These are phyloP conservation scores for Colletotrichum lentis DNA, from an alignment of 2,329 filamentous ascomycete species.

Conservation along the genomic window DNA sequence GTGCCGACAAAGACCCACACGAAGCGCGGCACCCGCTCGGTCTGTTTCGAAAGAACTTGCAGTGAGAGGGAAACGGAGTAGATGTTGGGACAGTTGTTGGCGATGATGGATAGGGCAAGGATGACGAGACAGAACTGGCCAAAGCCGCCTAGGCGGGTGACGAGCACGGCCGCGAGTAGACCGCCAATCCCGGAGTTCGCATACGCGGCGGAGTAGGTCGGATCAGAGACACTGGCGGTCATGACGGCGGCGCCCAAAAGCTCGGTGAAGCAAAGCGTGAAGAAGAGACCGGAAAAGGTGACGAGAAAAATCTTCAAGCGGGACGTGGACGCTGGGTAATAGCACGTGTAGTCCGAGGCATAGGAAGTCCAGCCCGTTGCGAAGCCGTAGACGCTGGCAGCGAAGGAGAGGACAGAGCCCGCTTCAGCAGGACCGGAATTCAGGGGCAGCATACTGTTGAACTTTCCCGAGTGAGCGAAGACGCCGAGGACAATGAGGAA, in stretches of 20 bases:
- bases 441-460: constrained; percentile 66
- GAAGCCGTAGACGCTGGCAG: constrained; percentile 72
- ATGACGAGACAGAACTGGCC: constrained; percentile 76
- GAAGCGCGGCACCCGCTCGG: constrained; percentile 71
- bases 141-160: constrained; percentile 70
- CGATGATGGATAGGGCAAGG: constrained; percentile 71
- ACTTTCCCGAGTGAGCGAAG: constrained; percentile 73
- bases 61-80: constrained; percentile 75
- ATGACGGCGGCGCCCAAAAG: constrained; percentile 76
- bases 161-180: constrained; percentile 70
- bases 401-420: constrained; percentile 70
- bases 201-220: constrained; percentile 60
- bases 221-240: constrained; percentile 62
- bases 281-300: constrained; percentile 73
- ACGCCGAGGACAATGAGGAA: constrained; percentile 75
- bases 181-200: constrained; percentile 64
- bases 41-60: constrained; percentile 68
- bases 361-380: constrained; percentile 78
- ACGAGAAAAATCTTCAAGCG: constrained; percentile 71
- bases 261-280: constrained; percentile 77
- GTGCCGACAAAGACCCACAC: constrained; percentile 71
- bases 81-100: constrained; percentile 76
- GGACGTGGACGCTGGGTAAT: constrained; percentile 71
- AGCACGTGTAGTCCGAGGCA: constrained; percentile 82
- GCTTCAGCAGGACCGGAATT: constrained; percentile 66